A percentile compares a stretch with the other conserved stretches of the same genome.
Conservation (phyloP, 208 protist species). For the Crithidia brevicula region DNA sequence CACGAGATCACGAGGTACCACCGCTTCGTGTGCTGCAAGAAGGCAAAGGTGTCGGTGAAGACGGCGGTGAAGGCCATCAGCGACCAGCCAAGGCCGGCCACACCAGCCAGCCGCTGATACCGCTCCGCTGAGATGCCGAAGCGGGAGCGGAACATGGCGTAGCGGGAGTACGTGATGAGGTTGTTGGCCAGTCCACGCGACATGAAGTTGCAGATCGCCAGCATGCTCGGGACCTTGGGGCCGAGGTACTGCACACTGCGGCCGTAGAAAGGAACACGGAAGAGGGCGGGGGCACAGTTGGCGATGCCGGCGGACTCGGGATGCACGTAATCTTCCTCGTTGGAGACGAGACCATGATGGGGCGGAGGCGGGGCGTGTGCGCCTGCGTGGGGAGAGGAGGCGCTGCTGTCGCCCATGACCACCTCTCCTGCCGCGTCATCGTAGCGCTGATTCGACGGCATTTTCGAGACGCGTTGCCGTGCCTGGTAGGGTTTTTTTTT, state of each 20-base stretch:
- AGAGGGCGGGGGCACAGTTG: slow-evolving; percentile 6
- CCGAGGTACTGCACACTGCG: slow-evolving; percentile 32
- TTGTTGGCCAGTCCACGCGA: slow-evolving; percentile 25
- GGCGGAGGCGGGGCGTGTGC: not conserved
- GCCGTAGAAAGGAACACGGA: slow-evolving; percentile 27
- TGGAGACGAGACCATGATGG: not conserved
- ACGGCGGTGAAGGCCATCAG: slow-evolving; percentile 55
- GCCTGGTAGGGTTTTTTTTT: not conserved
- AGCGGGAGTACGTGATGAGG: slow-evolving; percentile 16
- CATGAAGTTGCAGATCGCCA: slow-evolving; percentile 35
- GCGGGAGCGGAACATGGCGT: slow-evolving; percentile 31
- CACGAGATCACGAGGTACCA: slow-evolving; percentile 54
- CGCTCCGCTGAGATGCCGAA: slow-evolving; percentile 27
- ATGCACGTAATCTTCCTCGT: slow-evolving; percentile 23
- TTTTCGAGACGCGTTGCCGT: not conserved
- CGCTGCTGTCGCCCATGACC: slow-evolving; percentile 7
- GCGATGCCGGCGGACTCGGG: slow-evolving; percentile 17
- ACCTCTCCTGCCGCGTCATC: slow-evolving; percentile 2
- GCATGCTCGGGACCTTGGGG: slow-evolving; percentile 26
- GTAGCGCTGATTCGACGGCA: not conserved
- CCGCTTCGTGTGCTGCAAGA: slow-evolving; percentile 60
- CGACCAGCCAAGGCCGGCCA: slow-evolving; percentile 42
- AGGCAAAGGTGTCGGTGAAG: slow-evolving; percentile 43
- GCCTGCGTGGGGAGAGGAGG: slow-evolving; percentile 1
- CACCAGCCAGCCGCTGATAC: slow-evolving; percentile 46